Evolutionary conservation across 257 asterid genomes (phyloP).

Genomic region (Fraxinus anomala): DNA sequence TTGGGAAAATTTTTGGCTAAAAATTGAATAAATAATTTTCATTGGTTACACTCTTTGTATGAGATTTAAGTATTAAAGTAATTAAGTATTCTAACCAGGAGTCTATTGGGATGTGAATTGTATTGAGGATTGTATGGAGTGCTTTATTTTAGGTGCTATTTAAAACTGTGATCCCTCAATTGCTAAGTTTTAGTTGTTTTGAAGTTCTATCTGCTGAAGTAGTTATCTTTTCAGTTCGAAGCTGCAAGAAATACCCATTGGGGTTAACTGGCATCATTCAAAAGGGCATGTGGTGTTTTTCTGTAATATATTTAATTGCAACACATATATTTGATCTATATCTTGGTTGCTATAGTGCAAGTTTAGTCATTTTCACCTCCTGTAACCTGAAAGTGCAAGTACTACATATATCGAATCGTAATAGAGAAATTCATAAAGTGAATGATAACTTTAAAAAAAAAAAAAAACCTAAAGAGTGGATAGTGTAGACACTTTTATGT

Average conservation of each 20-base stretch:
- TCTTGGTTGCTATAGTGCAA: neutral
- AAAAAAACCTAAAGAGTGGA: neutral
- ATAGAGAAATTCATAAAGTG: neutral
- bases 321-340: neutral
- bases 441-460: neutral
- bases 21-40: conserved; percentile 9
- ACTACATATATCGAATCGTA: neutral
- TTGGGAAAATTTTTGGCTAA: neutral
- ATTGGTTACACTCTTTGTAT: neutral
- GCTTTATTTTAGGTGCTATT: neutral
- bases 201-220: neutral
- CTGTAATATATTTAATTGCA: neutral
- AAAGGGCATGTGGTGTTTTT: neutral
- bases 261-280: conserved; percentile 5
- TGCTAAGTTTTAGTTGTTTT: conserved; percentile 10
- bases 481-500: neutral
- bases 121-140: neutral
- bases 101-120: neutral
- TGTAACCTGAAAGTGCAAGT: neutral
- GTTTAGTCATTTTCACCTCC: neutral
- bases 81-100: neutral
- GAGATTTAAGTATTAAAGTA: neutral
- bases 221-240: neutral
- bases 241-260: neutral
- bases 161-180: conserved; percentile 7